Base-by-base conservation (phyloP, 2,329 filamentous ascomycete species). In the Aspergillus piperis region DNA sequence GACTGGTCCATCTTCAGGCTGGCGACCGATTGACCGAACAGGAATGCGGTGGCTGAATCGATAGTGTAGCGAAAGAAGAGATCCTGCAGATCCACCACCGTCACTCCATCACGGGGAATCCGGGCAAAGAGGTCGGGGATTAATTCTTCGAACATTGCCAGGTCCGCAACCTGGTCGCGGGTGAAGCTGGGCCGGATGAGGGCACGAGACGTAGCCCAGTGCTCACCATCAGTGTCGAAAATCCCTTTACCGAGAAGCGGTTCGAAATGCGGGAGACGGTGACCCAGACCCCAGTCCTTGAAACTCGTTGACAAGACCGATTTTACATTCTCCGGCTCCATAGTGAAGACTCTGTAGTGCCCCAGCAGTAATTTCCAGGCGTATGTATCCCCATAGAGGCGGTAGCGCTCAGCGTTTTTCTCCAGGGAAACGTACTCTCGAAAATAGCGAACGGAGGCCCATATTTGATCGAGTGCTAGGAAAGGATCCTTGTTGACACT, bases 31-130 rank as follows among this genome's bases (percentile, higher is more conserved):
- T 85, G 78, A 6, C 88, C 88, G 50, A 90, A 87, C 4, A 91
- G 75, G 64, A 90, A 89, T 49, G 88, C 86, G 0, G 87, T 90
- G 0, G 87, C 86, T 0, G 86, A 84, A 62, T 90, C 48, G 89
- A 91, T 27, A 3, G 52, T 54, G 8, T 54, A 42, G 42, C 54
- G 44, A 7, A 57, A 41, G n/a, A 57, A 48, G 8, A 48, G 19
- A n/a, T 57, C 54, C 21, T 57, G 54, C 2, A 57, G 30, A 8
- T 57, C 54, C 30, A 57, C 54, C 3, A 23, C 42, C 21, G 54
- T 57, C 13, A n/a, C 13, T 8, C 54, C 44, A 19, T 57, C 54
- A 27, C 27, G 17, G 5, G 54, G 54, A 17, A 57, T 42, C 2
- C 6, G 30, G 15, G 19, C 19, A 13, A 57, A 41, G 8, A 57